phyloP scores from a whole-genome alignment of 2,329 filamentous ascomycete species.

The Emergomyces orientalis region DNA sequence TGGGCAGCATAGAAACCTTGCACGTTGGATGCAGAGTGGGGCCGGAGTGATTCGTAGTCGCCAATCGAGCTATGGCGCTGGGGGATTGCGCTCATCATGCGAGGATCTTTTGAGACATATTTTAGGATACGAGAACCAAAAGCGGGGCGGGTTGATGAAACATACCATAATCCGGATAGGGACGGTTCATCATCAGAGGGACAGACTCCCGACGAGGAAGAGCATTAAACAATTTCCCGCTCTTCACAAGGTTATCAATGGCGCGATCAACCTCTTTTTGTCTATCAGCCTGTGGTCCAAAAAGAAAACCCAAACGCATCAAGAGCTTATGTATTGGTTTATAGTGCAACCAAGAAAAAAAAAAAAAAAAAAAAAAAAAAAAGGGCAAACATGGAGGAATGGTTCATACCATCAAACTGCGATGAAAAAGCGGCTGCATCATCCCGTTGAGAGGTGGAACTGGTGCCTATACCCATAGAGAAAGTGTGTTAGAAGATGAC shows the following conservation, averaged over 20 bases:
- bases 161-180: conserved; percentile 53
- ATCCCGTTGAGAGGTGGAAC: conserved; percentile 63
- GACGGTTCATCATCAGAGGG: conserved; percentile 53
- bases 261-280: conserved; percentile 83
- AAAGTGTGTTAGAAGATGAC: conserved; percentile 6
- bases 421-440: conserved; percentile 70
- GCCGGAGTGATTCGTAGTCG: conserved; percentile 70
- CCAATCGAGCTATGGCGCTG: conserved; percentile 75
- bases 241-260: conserved; percentile 91
- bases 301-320: neutral
- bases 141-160: conserved; percentile 22
- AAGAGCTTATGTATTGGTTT: neutral
- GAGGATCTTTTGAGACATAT: conserved; percentile 50
- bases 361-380: neutral
- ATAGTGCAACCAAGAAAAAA: neutral
- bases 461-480: conserved; percentile 51
- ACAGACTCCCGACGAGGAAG: conserved; percentile 71
- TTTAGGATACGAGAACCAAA: conserved; percentile 14
- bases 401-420: conserved; percentile 73
- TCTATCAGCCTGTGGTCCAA: neutral
- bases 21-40: conserved; percentile 65
- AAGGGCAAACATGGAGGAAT: neutral
- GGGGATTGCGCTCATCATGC: conserved; percentile 46
- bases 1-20: conserved; percentile 93
- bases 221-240: conserved; percentile 77